phyloP scores from a whole-genome alignment of 441 rosid species.

The Geranium incanum region DNA sequence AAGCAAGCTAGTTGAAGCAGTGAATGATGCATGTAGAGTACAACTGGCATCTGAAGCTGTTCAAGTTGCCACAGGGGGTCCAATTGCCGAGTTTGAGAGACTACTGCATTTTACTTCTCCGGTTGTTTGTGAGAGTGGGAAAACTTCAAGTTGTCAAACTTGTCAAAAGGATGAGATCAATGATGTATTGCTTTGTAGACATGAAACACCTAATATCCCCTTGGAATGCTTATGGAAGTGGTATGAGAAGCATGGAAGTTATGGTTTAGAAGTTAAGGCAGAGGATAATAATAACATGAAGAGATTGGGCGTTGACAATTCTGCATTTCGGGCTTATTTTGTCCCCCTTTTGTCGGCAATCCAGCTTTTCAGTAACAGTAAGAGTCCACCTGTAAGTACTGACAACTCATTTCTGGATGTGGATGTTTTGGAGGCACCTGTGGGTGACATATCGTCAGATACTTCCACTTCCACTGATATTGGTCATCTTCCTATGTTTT shows the following conservation, averaged over 20 bases:
- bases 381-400: conserved; percentile 13
- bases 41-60: conserved; percentile 44
- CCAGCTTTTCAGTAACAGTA: conserved; percentile 37
- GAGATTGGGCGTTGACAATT: conserved; percentile 35
- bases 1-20: conserved; percentile 27
- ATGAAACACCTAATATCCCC: conserved; percentile 33
- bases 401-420: conserved; percentile 15
- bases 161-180: conserved; percentile 24
- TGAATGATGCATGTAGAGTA: conserved; percentile 30
- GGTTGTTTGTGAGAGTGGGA: conserved; percentile 26
- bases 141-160: conserved; percentile 24
- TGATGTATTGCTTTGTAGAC: conserved; percentile 28
- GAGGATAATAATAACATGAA: conserved; percentile 35
- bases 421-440: conserved; percentile 15
- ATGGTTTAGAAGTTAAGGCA: conserved; percentile 46
- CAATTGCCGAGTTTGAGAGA: conserved; percentile 48
- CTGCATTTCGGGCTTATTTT: conserved; percentile 44
- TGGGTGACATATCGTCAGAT: conserved; percentile 13
- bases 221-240: conserved; percentile 48
- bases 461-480: conserved; percentile 2
- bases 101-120: conserved; percentile 45
- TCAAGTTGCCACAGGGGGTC: conserved; percentile 39
- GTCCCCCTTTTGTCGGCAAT: conserved; percentile 53
- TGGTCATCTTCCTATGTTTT: conserved; percentile 25
- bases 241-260: conserved; percentile 49